phyloP scores from a whole-genome alignment of 75 land plant genomes.

The Pinus albicaulis region DNA sequence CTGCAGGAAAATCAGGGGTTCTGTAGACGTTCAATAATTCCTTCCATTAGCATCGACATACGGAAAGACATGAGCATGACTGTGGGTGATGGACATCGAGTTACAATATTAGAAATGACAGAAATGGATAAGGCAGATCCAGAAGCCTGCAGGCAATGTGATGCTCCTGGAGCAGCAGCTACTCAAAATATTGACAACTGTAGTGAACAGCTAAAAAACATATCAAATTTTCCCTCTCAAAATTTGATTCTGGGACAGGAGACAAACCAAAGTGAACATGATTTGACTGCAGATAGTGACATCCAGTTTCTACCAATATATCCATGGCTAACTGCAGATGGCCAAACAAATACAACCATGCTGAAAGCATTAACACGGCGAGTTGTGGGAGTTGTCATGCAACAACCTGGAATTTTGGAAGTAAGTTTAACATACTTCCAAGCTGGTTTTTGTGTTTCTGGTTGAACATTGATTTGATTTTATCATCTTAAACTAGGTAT shows the following conservation, averaged over 20 bases:
- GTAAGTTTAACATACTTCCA: constrained; percentile 9
- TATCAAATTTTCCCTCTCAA: not conserved
- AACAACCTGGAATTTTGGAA: constrained; percentile 93
- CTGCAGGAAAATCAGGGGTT: constrained; percentile 5
- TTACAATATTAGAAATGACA: constrained; percentile 40
- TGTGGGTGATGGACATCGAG: constrained; percentile 37
- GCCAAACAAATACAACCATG: constrained; percentile 45
- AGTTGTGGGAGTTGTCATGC: constrained; percentile 83
- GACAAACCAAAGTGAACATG: not conserved
- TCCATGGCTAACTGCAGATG: constrained; percentile 96
- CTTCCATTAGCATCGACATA: not conserved
- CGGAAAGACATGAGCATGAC: constrained; percentile 7
- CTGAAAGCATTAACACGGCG: constrained; percentile 62
- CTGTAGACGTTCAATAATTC: constrained; percentile 3
- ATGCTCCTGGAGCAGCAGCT: not conserved
- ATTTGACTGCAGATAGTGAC: not conserved
- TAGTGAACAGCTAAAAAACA: not conserved
- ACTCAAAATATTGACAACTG: not conserved
- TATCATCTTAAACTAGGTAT: not conserved
- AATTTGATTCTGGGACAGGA: not conserved
- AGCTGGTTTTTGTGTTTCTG: not conserved
- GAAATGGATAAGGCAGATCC: constrained; percentile 15
- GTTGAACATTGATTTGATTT: not conserved
- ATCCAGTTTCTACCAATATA: constrained; percentile 48
- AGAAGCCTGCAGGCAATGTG: not conserved